Evolutionary conservation across 306 rosid genomes (phyloP), one percentile per base, ranked within the genome.

Genomic region (Vicia villosa): DNA sequence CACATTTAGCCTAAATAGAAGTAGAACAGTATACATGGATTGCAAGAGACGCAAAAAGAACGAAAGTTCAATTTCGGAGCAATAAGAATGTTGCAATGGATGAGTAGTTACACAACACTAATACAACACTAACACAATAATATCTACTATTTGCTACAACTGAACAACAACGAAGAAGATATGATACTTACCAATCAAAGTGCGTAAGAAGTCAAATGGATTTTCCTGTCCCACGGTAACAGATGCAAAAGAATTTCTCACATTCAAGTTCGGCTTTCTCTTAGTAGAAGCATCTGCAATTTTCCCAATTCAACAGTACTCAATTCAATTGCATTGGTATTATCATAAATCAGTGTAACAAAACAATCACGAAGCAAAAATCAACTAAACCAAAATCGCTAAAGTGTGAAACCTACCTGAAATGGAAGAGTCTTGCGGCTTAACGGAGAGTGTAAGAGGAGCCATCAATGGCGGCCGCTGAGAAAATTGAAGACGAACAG

Each of bases 201-300:
- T 85, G 32, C 97, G 98, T 20, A 90, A 61, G 84, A 93, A 90
- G 68, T 90, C 90, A 73, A 93, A 90, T 11, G 94, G 96, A 36
- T 85, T 90, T 70, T 88, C 88, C 24, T 87, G 87, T 78, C 86
- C 87, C 65, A 73, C 77, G 80, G 76, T 83, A 77, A 80, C 77
- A 12, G 96, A 87, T 69, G 98, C 97, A 81, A 93, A 90, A 51
- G 86, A 34, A 76, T 90, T 88, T 59, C 79, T 83, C 74, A 75
- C 56, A 67, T 67, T 10, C n/a, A 64, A 64, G 52, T 72, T 85
- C 43, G 42, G 84, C 49, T 64, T 56, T 70, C 82, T 82, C 80
- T 76, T 82, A 65, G 56, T 57, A 76, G 63, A 72, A 62, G 74
- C 79, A 84, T 84, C 97, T 92, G 92, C 81, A 74, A n/a, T n/a